These are phyloP conservation scores for Martensiomyces pterosporus DNA, from an alignment of 192 early-diverging fungal genomes.

Conservation along the genomic window DNA sequence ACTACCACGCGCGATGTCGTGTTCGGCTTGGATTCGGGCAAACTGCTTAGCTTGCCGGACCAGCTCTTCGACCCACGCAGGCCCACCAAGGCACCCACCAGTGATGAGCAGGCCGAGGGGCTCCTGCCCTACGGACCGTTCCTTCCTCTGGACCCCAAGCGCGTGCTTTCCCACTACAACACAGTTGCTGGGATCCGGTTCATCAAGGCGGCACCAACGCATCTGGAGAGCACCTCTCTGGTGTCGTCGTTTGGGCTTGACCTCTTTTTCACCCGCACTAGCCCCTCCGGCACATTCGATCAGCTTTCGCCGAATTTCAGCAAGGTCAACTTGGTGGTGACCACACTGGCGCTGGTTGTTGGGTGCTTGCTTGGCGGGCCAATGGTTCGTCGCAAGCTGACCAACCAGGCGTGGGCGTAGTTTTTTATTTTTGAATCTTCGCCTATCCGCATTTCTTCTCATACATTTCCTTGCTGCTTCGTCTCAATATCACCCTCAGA, in stretches of 20 bases:
- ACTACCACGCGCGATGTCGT: slow-evolving; percentile 86
- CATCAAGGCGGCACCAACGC: slow-evolving; percentile 72
- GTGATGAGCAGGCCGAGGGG: slow-evolving; percentile 85
- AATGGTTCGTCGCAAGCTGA: slow-evolving; percentile 62
- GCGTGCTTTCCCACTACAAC: slow-evolving; percentile 71
- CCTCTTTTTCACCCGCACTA: slow-evolving; percentile 77
- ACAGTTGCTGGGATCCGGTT: slow-evolving; percentile 60
- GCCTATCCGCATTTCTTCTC: too few relatives aligned
- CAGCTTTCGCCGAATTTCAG: slow-evolving; percentile 89
- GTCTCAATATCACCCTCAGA: too few relatives aligned
- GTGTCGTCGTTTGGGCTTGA: slow-evolving; percentile 88
- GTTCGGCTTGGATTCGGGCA: slow-evolving; percentile 46
- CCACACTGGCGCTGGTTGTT: slow-evolving; percentile 71
- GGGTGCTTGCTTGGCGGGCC: slow-evolving; percentile 71
- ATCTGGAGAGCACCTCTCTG: slow-evolving; percentile 91
- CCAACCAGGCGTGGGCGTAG: slow-evolving; percentile 55
- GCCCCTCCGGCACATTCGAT: slow-evolving; percentile 91
- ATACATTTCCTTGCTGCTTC: too few relatives aligned
- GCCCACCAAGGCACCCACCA: slow-evolving; percentile 58
- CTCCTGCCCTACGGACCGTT: slow-evolving; percentile 71
- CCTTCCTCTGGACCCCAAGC: slow-evolving; percentile 68
- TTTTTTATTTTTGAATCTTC: neutral
- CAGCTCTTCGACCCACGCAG: slow-evolving; percentile 82
- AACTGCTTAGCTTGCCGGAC: slow-evolving; percentile 40
- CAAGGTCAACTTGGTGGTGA: slow-evolving; percentile 76